phyloP scores from a whole-genome alignment of 805 yeast genomes.

The Metschnikowia gelsemii region DNA sequence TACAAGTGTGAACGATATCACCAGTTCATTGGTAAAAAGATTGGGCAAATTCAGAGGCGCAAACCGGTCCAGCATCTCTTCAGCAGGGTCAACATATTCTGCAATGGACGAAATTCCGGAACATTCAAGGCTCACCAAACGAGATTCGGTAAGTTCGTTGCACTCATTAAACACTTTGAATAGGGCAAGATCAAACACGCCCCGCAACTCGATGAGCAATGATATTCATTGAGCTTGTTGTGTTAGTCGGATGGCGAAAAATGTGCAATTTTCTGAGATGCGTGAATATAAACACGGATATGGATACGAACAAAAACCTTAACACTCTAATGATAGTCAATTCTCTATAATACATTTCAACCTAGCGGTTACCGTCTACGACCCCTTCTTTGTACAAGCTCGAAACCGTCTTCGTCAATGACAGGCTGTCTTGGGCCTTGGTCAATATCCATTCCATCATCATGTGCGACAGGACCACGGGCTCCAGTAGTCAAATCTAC shows the following conservation, averaged over 20 bases:
- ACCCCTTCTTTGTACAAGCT: constrained; percentile 76
- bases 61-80: constrained; percentile 29
- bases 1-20: constrained; percentile 36
- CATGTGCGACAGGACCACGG: constrained; percentile 6
- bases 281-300: not conserved
- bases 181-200: constrained; percentile 32
- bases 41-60: constrained; percentile 43
- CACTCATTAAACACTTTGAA: constrained; percentile 43
- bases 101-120: constrained; percentile 35
- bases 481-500: constrained; percentile 11
- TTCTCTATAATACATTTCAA: constrained; percentile 5
- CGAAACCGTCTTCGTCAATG: constrained; percentile 79
- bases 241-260: no score
- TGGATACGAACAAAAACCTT: not conserved
- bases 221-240: not conserved
- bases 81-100: constrained; percentile 24
- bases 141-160: constrained; percentile 36
- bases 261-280: no score
- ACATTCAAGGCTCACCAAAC: constrained; percentile 15
- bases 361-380: constrained; percentile 33
- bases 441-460: constrained; percentile 34
- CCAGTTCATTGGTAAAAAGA: constrained; percentile 48
- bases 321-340: constrained; percentile 1
- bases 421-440: constrained; percentile 31
- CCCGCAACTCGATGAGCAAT: constrained; percentile 35